Base-by-base conservation (phyloP, 352 stramenopile genomes). In the Globisporangium perplexum region DNA sequence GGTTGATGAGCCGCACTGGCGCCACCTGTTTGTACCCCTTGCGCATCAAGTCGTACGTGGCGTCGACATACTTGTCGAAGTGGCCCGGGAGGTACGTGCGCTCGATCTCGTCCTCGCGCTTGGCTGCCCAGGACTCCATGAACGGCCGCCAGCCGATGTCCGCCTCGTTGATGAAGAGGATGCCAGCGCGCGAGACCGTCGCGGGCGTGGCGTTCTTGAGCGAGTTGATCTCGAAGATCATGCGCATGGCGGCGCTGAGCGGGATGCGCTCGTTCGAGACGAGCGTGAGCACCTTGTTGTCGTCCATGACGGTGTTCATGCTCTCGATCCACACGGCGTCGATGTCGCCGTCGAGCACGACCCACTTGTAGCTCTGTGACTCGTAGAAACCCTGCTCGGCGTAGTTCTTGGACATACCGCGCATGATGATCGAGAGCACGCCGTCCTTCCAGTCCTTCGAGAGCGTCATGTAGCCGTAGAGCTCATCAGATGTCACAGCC, bases 241-340 rank as follows among this genome's bases (percentile, higher is more conserved):
- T 95, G n/a, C 84, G 73, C 86, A 95, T 95, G 0, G 83, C 83
- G 22, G 69, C 62, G 30, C 81, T 94, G 30, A 94, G 47, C 3
- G 86, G 84, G 18, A 94, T 95, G 3, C 86, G 78, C 54, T 95
- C 86, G 47, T 95, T 95, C 15, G 81, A 93, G 41, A 94, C 86
- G 0, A 98, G 71, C 10, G 95, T 98, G 1, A 98, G 72, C 51
- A 98, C 88, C 47, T 97, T 97, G 68, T 98, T 98, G 54, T 98
- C 94, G 55, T 98, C 95, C 95, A 98, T 98, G 61, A 98, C 95
- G 1, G 90, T 97, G 70, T 98, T 98, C 95, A 98, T 98, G 2
- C 67, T 86, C 50, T 95, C 86, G 43, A 95, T 95, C 86, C 86
- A 95, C 30, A 94, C 81, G 3, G 86, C 84, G 57, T 95, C 86